Evolutionary conservation across 441 rosid species (phyloP).

Genomic region (Rhodomyrtus psidioides): DNA sequence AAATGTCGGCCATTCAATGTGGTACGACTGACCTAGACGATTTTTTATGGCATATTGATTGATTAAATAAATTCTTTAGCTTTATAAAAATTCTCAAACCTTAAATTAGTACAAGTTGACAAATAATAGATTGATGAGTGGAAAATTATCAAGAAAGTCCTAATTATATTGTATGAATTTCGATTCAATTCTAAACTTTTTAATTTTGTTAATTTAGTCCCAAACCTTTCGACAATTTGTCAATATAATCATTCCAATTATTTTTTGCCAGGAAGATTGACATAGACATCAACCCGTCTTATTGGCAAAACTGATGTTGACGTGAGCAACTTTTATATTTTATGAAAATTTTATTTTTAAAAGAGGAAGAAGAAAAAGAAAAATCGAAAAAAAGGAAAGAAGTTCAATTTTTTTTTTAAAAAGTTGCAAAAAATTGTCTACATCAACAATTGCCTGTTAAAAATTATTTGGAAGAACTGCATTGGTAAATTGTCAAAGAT

Average conservation of each 20-base stretch:
- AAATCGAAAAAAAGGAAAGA: neutral
- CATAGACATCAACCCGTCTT: neutral
- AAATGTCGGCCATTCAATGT: too few relatives aligned
- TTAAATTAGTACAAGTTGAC: too few relatives aligned
- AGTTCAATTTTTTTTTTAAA: neutral
- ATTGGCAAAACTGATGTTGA: too few relatives aligned
- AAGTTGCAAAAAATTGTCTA: fast-evolving
- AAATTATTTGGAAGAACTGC: fast-evolving
- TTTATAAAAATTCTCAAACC: too few relatives aligned
- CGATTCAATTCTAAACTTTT: neutral
- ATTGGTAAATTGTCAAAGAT: fast-evolving
- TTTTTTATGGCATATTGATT: too few relatives aligned
- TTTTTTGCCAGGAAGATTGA: neutral
- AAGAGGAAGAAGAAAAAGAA: neutral
- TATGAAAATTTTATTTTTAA: too few relatives aligned
- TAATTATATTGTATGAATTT: too few relatives aligned
- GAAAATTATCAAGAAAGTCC: too few relatives aligned
- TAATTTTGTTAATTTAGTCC: neutral
- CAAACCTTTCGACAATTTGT: neutral
- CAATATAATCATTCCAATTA: neutral
- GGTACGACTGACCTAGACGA: too few relatives aligned
- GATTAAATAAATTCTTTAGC: too few relatives aligned
- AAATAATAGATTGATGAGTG: too few relatives aligned
- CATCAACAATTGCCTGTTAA: fast-evolving
- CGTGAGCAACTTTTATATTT: too few relatives aligned